phyloP scores from a whole-genome alignment of 495 filamentous ascomycete genomes.

The Daldinia caldariorum region DNA sequence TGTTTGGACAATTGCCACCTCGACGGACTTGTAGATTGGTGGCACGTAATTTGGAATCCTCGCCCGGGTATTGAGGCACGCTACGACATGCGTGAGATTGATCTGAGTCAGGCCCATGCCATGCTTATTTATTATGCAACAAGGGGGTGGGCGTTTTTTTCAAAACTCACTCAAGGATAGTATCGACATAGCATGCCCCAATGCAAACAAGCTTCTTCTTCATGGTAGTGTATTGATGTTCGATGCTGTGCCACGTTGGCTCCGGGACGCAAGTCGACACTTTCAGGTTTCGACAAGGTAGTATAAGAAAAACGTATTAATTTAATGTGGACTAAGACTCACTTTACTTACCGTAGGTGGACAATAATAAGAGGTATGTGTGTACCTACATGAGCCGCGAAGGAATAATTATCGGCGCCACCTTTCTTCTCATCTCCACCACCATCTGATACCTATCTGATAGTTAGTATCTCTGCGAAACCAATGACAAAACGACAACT shows the following conservation, averaged over 20 bases:
- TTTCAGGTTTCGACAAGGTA: background rate
- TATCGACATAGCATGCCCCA: conserved; percentile 75
- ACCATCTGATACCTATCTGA: background rate
- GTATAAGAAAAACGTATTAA: background rate
- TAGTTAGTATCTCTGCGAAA: conserved; percentile 17
- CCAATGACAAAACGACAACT: conserved; percentile 18
- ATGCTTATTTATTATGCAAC: conserved; percentile 36
- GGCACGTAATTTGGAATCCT: conserved; percentile 78
- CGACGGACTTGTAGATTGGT: conserved; percentile 66
- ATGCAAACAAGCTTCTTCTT: conserved; percentile 65
- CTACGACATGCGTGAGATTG: conserved; percentile 52
- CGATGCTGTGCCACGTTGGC: conserved; percentile 42
- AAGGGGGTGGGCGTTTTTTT: background rate
- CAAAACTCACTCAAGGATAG: conserved; percentile 68
- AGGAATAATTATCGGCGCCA: conserved; percentile 16
- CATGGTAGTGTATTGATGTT: conserved; percentile 26
- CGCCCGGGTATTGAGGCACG: conserved; percentile 70
- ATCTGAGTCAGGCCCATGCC: conserved; percentile 36
- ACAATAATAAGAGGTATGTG: conserved; percentile 1
- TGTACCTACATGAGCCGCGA: conserved; percentile 36
- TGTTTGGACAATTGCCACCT: conserved; percentile 78
- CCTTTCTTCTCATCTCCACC: conserved; percentile 17
- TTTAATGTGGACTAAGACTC: conserved; percentile 12
- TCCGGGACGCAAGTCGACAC: conserved; percentile 28
- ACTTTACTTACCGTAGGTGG: background rate